Evolutionary conservation across 148 eudicot species (phyloP), one percentile per base, ranked within the genome.

Genomic region (Camellia japonica): DNA sequence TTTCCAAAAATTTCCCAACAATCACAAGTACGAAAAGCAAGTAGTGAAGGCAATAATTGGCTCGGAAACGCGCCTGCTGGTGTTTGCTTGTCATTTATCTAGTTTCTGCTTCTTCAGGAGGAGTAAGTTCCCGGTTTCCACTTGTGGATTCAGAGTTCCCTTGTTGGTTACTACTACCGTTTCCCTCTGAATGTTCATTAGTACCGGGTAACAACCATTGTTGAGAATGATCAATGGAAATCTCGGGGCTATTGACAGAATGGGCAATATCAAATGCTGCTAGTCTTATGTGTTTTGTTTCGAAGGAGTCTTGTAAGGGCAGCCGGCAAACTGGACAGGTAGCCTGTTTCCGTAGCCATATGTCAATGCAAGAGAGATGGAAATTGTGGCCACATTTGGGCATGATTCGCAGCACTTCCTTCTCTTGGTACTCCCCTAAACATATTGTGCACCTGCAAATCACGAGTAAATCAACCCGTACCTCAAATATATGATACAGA

Each of bases 301-400:
- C 78, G 20, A 73, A 5, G 7, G 85, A 58, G 7, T 83, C 87
- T 9, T 86, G 83, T 42, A 92, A 86, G 41, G 97, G 82, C 10
- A 92, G 89, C 54, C 97, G 92, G 80, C 97, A 92, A 70, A 92
- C 92, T 41, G 94, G 94, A 61, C 97, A 92, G 44, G 94, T 90
- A 55, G 90, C 83, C 75, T 90, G 92, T 80, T 87, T 90, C 76
- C 85, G 83, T 14, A 92, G 85, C 94, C 97, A 92, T 64, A 79
- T 68, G 79, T 92, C 94, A 51, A 90, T 89, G 88, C 94, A 92
- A 73, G 90, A 87, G 16, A 89, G 86, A 74, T 90, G 94, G 84
- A 88, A 92, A 73, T 73, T 90, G 81, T 92, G 97, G 51, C 91
- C 87, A 56, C 97, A 91, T 79, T 89, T 87, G 2, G 94, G 94